These are phyloP conservation scores for Pseudopithomyces maydicus DNA, from an alignment of 2,329 filamentous ascomycete genomes.

Conservation along the genomic window DNA sequence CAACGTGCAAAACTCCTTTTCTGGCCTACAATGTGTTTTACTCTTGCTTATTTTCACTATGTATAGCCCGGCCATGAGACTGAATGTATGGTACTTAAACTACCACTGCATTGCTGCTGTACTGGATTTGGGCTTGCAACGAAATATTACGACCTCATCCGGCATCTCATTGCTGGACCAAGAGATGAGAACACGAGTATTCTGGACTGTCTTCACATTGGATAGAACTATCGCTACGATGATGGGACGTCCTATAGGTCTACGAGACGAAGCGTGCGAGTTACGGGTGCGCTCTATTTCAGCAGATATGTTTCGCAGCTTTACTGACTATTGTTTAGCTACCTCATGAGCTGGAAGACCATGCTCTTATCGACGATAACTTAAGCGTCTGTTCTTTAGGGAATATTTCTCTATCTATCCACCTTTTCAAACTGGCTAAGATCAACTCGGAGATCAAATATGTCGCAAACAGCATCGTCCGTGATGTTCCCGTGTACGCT, in stretches of 20 bases:
- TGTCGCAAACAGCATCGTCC: constrained; percentile 56
- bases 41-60: constrained; percentile 57
- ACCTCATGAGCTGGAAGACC: constrained; percentile 24
- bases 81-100: constrained; percentile 62
- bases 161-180: constrained; percentile 56
- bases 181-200: constrained; percentile 61
- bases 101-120: constrained; percentile 60
- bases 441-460: constrained; percentile 59
- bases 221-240: constrained; percentile 60
- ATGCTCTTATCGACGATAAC: constrained; percentile 3
- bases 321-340: constrained; percentile 9
- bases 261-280: constrained; percentile 56
- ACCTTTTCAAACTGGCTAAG: constrained; percentile 54
- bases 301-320: not conserved
- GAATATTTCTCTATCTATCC: constrained; percentile 37
- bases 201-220: constrained; percentile 60
- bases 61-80: constrained; percentile 54
- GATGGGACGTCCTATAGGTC: constrained; percentile 61
- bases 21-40: constrained; percentile 57
- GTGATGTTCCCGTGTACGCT: constrained; percentile 54
- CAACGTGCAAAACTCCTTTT: constrained; percentile 55
- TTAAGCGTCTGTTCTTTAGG: not conserved
- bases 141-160: constrained; percentile 51
- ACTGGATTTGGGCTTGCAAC: constrained; percentile 58
- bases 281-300: constrained; percentile 1